A percentile compares a stretch with the other conserved stretches of the same genome.
Evolutionary conservation across 345 rosid genomes (phyloP).

Genomic region (Melaleuca quinquenervia): DNA sequence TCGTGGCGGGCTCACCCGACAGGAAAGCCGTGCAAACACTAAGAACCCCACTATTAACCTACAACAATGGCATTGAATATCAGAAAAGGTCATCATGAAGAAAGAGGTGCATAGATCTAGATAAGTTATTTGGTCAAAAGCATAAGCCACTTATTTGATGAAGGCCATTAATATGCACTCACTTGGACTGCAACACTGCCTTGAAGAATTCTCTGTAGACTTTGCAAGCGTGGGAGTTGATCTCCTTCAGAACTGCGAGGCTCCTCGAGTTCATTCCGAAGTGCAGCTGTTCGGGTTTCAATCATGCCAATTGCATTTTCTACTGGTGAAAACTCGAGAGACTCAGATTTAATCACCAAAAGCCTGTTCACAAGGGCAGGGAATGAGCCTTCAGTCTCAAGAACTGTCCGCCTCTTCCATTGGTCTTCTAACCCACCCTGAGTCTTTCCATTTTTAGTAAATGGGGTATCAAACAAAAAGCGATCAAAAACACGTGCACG

Average conservation of each 20-base stretch:
- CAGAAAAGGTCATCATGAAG: not conserved
- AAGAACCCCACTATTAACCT: slow-evolving; percentile 97
- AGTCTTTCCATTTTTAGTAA: slow-evolving; percentile 96
- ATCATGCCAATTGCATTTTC: slow-evolving; percentile 99
- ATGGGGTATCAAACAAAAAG: slow-evolving; percentile 97
- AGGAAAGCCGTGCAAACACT: slow-evolving; percentile 98
- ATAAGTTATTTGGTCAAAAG: not conserved
- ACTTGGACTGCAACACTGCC: slow-evolving; percentile 99
- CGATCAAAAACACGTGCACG: slow-evolving; percentile 95
- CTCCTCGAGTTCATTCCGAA: slow-evolving; percentile 93
- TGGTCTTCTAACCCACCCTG: slow-evolving; percentile 99
- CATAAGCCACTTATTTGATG: not conserved
- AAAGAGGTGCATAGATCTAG: not conserved
- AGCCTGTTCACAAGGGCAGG: slow-evolving; percentile 95
- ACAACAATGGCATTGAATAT: slow-evolving; percentile 5
- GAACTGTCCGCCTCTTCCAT: slow-evolving; percentile 96
- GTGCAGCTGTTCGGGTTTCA: slow-evolving; percentile 91
- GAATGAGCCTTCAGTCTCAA: slow-evolving; percentile 92
- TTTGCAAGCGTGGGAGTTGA: slow-evolving; percentile 91
- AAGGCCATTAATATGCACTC: slow-evolving; percentile 5
- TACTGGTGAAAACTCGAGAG: slow-evolving; percentile 95
- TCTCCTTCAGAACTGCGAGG: slow-evolving; percentile 99
- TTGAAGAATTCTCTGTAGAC: slow-evolving; percentile 97
- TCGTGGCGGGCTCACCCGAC: slow-evolving; percentile 97
- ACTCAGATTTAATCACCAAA: slow-evolving; percentile 80